Evolutionary conservation across 805 yeast genomes (phyloP), one percentile per base, ranked within the genome.

Genomic region (Sugiyamaella qingdaonensis): DNA sequence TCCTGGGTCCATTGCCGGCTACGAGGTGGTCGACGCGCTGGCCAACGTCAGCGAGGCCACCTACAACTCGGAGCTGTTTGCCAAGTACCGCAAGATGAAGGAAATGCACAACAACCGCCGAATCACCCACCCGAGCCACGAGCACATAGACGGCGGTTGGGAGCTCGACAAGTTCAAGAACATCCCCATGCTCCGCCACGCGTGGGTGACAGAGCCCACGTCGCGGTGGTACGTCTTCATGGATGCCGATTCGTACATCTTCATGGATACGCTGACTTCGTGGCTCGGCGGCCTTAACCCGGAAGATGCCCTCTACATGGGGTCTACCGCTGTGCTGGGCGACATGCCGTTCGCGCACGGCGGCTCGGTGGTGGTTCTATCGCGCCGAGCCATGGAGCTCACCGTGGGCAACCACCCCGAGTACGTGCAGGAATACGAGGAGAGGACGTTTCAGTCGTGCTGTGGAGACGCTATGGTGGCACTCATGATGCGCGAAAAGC

Each of bases 401-500:
- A 56, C 68, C 19, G 61, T 68, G 49, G 69, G 65, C 18, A 29
- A 36, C 1, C 56, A 54, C 21, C 45, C 62, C 4, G 61, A 57
- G 29, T 27, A 52, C 39, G 24, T 55, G 4, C 58, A 54, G 10
- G 51, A 54, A 31, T 67, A 60, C 33, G 68, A 65, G 21, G 49
- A 58, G 7, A 51, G 43, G 29, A 57, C 70, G 1, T 19, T 43
- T 2, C 50, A 35, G 3, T 34, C 51, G 29, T 69, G 72, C 61
- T 70, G 72, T 48, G 74, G 74, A 10, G 74, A 70, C 46, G 59
- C 60, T 21, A 59, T 68, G 32, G 59, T 68, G 10, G 68, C 68
- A 2, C 48, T 47, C 27, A 58, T 61, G 43, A 59, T 68, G 10
- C 31, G 42, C 5, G 62, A 57, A 2, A 59, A 53, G 42, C 56